Evolutionary conservation across 2,329 filamentous ascomycete genomes (phyloP).

Genomic region (Colletotrichum somersetense): DNA sequence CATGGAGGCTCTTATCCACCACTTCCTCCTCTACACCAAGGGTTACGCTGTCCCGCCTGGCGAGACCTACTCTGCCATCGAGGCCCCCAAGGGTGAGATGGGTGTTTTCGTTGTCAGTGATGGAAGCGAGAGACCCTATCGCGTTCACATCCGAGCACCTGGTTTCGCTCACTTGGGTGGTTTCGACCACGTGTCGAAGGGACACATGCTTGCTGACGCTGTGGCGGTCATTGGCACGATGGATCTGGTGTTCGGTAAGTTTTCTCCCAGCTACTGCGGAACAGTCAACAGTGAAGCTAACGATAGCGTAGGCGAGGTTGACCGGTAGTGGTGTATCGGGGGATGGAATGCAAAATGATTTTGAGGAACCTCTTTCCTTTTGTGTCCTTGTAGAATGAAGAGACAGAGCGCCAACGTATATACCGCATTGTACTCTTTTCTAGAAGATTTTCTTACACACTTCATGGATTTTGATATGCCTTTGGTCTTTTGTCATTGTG

Average conservation of each 20-base stretch:
- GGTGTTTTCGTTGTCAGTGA: slow-evolving; percentile 96
- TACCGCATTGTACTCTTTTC: slow-evolving; percentile 44
- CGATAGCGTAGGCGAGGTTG: slow-evolving; percentile 67
- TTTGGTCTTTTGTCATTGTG: background rate
- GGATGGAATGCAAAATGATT: slow-evolving; percentile 35
- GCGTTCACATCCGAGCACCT: slow-evolving; percentile 96
- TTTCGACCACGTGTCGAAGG: slow-evolving; percentile 93
- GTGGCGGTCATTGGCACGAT: slow-evolving; percentile 95
- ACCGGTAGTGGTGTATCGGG: slow-evolving; percentile 60
- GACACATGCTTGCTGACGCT: slow-evolving; percentile 94
- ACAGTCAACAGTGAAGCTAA: slow-evolving; percentile 49
- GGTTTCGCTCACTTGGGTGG: slow-evolving; percentile 95
- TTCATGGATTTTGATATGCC: background rate
- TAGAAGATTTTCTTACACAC: slow-evolving; percentile 26
- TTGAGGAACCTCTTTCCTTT: slow-evolving; percentile 41
- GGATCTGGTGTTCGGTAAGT: slow-evolving; percentile 89
- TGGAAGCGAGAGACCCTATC: slow-evolving; percentile 94
- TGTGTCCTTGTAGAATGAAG: slow-evolving; percentile 47
- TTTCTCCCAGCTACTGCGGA: background rate
- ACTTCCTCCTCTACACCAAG: slow-evolving; percentile 99
- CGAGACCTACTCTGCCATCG: slow-evolving; percentile 97
- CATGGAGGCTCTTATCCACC: slow-evolving; percentile 99
- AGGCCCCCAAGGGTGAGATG: slow-evolving; percentile 99
- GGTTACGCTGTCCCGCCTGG: slow-evolving; percentile 96
- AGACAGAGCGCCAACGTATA: slow-evolving; percentile 45